Base-by-base conservation (phyloP, 495 filamentous ascomycete species). In the Trichoderma virens region DNA sequence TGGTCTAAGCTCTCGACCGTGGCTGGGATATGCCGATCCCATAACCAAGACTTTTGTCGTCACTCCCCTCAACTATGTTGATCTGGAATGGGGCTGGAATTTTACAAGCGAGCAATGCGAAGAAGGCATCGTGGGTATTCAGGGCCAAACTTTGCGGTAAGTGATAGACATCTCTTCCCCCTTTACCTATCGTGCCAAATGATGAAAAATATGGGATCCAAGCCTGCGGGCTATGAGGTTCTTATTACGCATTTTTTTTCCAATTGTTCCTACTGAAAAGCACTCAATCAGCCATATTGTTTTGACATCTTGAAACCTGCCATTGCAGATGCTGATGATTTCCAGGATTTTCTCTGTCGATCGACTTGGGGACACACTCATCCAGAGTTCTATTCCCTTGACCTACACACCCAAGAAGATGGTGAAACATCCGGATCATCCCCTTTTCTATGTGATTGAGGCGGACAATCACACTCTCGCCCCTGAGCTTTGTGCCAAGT, bases 121-220 rank as follows among this genome's bases (percentile, higher is more conserved):
- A 16, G 92, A 96, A 75, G 93, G 94, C 27, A 93, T 99, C 88
- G 93, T 98, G 39, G 93, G 92, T 62, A 93, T 99, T 62, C 90
- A 96, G 74, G 91, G 87, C 31, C 86, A 92, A 70, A 95, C 90
- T 73, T 79, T 99, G 23, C 80, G 91, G 92, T 95, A 84, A 74
- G 90, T 86, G 61, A 8, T 23, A 11, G n/a, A 18, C 14, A 35
- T 23, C 6, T 65, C 64, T 41, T 67, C 64, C 61, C 61, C 54
- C 63, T 64, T 61, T 28, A 3, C 61, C 2, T 25, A 25, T 25
- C 59, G 1, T 47, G 25, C 35, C 38, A 71, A 72, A 84, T 93
- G 89, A 96, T 91, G 90, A 93, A 74, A 81, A 78, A 77, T 72
- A 71, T 74, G 77, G 78, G 74, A 73, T 75, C 78, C 72, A 78